Evolutionary conservation across 2,329 filamentous ascomycete genomes (phyloP).

Genomic region (Thelonectria olida): DNA sequence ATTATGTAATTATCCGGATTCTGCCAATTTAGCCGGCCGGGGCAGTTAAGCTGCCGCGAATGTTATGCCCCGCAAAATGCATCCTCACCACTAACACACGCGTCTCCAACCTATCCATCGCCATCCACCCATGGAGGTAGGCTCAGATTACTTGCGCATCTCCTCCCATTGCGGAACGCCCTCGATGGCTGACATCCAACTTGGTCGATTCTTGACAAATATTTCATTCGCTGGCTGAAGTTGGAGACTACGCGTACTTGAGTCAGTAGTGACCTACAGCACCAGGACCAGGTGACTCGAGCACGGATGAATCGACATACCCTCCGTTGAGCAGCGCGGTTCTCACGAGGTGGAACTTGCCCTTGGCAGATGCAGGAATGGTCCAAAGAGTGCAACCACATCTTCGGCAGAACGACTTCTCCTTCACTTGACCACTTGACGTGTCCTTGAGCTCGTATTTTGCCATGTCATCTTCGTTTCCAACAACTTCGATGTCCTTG

Average conservation of each 20-base stretch:
- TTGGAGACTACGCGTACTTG: slow-evolving; percentile 19
- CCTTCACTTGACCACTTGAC: slow-evolving; percentile 35
- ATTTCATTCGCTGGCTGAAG: slow-evolving; percentile 39
- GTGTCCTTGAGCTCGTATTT: slow-evolving; percentile 35
- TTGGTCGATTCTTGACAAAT: slow-evolving; percentile 40
- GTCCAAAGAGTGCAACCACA: slow-evolving; percentile 43
- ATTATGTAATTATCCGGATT: neutral
- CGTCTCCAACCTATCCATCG: neutral
- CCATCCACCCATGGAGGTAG: neutral
- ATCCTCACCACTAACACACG: neutral
- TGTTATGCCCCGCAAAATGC: no score
- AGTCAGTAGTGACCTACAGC: slow-evolving; percentile 9
- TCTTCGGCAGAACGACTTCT: slow-evolving; percentile 38
- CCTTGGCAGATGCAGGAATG: slow-evolving; percentile 36
- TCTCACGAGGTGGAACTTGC: slow-evolving; percentile 36
- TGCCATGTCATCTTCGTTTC: slow-evolving; percentile 4
- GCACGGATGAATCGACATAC: slow-evolving; percentile 26
- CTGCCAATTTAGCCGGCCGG: neutral
- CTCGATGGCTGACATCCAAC: slow-evolving; percentile 33
- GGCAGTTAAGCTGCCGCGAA: no score
- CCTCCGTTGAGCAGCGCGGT: slow-evolving; percentile 34
- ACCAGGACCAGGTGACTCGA: neutral
- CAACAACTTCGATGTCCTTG: slow-evolving; percentile 22
- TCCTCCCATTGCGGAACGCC: slow-evolving; percentile 39
- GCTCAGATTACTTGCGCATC: slow-evolving; percentile 36